These are phyloP conservation scores for Cryptococcus sp. DNA, from an alignment of 1,284 basidiomycete genomes.

Conservation along the genomic window DNA sequence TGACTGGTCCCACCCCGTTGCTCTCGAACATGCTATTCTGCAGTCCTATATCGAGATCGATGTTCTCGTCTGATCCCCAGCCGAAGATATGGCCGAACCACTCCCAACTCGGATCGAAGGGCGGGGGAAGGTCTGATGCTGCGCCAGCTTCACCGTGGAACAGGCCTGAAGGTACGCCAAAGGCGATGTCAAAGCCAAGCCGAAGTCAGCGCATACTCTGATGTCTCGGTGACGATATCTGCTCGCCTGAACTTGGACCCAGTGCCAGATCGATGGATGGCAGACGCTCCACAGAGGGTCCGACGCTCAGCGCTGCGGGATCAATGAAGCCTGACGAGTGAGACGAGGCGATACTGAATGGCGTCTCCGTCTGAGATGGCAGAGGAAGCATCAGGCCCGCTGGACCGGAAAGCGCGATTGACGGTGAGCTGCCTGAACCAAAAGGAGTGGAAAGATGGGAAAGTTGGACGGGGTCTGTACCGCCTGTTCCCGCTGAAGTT, in stretches of 20 bases:
- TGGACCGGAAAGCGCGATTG: not conserved
- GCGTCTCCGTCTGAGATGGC: slow-evolving; percentile 5
- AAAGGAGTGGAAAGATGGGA: too few species aligned
- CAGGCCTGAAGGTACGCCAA: not conserved
- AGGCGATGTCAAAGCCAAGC: too few species aligned
- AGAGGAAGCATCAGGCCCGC: slow-evolving; percentile 23
- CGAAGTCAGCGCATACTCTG: too few species aligned
- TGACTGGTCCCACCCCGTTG: slow-evolving; percentile 28
- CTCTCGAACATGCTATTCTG: slow-evolving; percentile 32
- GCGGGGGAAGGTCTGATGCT: slow-evolving; percentile 13
- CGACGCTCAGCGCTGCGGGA: slow-evolving; percentile 18
- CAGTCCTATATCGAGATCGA: slow-evolving; percentile 33
- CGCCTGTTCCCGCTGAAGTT: too few species aligned
- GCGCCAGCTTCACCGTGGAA: not conserved
- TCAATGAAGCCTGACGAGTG: slow-evolving; percentile 24
- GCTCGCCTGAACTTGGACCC: slow-evolving; percentile 3
- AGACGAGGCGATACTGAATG: slow-evolving; percentile 16
- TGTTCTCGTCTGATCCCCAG: slow-evolving; percentile 37
- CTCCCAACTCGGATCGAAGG: slow-evolving; percentile 29
- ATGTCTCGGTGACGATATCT: too few species aligned
- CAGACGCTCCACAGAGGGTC: slow-evolving; percentile 9
- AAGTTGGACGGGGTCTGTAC: too few species aligned
- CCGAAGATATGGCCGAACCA: slow-evolving; percentile 40
- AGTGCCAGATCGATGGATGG: not conserved
- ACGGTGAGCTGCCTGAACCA: slow-evolving; percentile 1